A percentile compares a stretch with the other conserved stretches of the same genome.
phyloP scores from a whole-genome alignment of 2,329 filamentous ascomycete species.

The Blastomyces parvus region DNA sequence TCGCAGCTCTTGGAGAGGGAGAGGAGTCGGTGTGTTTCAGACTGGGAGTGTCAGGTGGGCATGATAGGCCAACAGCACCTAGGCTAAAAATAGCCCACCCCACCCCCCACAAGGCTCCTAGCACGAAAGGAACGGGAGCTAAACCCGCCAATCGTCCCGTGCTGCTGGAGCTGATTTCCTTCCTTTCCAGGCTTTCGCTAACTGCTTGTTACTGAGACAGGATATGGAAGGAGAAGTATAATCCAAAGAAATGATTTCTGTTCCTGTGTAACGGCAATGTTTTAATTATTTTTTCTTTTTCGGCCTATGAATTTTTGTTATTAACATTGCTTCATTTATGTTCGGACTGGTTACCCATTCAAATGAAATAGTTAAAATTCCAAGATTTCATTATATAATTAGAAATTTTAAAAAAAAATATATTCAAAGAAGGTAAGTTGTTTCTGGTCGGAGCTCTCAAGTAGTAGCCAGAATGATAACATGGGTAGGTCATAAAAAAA shows the following conservation, averaged over 20 bases:
- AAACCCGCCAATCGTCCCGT: not conserved
- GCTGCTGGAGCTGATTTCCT: not conserved
- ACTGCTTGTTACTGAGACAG: constrained; percentile 38
- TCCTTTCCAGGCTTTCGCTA: not conserved
- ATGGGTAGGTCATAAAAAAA: not conserved
- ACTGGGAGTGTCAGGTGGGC: not conserved
- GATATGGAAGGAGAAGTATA: constrained; percentile 99
- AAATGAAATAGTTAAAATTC: not conserved
- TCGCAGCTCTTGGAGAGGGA: not conserved
- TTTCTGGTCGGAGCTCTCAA: not conserved
- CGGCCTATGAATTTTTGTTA: not conserved
- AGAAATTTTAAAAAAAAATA: constrained; percentile 1
- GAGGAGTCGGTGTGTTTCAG: not conserved
- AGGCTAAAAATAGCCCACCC: not conserved
- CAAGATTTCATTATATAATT: constrained; percentile 5
- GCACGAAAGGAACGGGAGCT: not conserved
- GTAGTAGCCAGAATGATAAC: not conserved
- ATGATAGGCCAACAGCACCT: not conserved
- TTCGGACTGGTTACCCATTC: not conserved
- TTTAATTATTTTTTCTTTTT: not conserved
- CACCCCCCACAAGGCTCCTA: not conserved
- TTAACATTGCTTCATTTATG: no score
- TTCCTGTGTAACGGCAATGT: not conserved
- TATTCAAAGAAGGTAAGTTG: constrained; percentile 5
- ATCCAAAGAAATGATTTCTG: constrained; percentile 36